Evolutionary conservation across 2,329 filamentous ascomycete species (phyloP).

Genomic region (Colletotrichum godetiae): DNA sequence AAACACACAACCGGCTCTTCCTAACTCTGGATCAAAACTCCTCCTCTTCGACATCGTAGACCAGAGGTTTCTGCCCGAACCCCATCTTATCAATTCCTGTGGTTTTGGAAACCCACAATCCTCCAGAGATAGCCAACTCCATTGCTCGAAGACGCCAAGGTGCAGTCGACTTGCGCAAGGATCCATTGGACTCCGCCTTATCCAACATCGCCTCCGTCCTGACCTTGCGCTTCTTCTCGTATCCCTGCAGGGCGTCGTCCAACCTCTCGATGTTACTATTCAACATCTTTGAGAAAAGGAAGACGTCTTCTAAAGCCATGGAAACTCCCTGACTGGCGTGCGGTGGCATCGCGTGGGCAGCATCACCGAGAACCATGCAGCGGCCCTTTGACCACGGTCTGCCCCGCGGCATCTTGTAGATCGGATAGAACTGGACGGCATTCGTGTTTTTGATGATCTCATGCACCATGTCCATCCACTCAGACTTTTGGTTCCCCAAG

Average conservation of each 20-base stretch:
- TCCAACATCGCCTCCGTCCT: slow-evolving; percentile 21
- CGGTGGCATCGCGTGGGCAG: slow-evolving; percentile 66
- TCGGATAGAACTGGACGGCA: slow-evolving; percentile 47
- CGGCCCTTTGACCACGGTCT: slow-evolving; percentile 50
- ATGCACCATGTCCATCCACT: slow-evolving; percentile 41
- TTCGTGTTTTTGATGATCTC: slow-evolving; percentile 35
- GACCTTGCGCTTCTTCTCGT: slow-evolving; percentile 8
- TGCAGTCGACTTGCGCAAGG: slow-evolving; percentile 18
- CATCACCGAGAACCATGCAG: slow-evolving; percentile 64
- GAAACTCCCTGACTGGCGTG: slow-evolving; percentile 65
- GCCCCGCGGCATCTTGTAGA: slow-evolving; percentile 47
- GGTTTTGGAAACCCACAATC: slow-evolving; percentile 20
- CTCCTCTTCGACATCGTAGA: slow-evolving; percentile 23
- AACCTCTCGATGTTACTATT: not conserved
- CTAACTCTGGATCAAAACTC: not conserved
- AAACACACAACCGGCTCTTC: not conserved
- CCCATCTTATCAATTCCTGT: slow-evolving; percentile 19
- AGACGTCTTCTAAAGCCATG: slow-evolving; percentile 66
- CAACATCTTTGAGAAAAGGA: slow-evolving; percentile 56
- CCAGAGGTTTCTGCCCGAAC: slow-evolving; percentile 18
- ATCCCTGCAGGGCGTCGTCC: slow-evolving; percentile 3
- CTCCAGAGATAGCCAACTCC: slow-evolving; percentile 18
- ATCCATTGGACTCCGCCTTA: slow-evolving; percentile 12
- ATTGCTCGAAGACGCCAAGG: slow-evolving; percentile 21
- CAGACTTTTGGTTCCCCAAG: slow-evolving; percentile 42